Conservation (phyloP, 2,329 filamentous ascomycete species). For the Exophiala xenobiotica region DNA sequence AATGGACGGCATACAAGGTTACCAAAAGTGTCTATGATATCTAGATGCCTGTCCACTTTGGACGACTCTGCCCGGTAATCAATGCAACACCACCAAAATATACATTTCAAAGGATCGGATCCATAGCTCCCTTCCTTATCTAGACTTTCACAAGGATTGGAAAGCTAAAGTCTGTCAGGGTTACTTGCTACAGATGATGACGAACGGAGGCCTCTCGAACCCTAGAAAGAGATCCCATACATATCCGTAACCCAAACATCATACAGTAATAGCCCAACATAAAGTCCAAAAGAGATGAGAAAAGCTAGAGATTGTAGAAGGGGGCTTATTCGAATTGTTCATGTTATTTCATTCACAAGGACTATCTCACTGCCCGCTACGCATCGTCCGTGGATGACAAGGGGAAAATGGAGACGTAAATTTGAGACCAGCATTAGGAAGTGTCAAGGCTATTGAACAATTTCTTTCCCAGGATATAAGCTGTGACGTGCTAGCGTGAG, state of each 20-base stretch:
- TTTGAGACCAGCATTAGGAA: too few species aligned
- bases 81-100: not conserved
- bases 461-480: too few species aligned
- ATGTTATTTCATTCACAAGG: too few species aligned
- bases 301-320: too few species aligned
- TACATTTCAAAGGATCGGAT: not conserved
- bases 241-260: not conserved
- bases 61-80: slow-evolving; percentile 38
- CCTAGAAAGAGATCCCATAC: not conserved
- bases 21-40: slow-evolving; percentile 38
- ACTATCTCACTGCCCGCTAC: too few species aligned
- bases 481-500: too few species aligned
- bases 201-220: not conserved
- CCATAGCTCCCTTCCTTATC: not conserved
- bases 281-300: not conserved
- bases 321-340: too few species aligned
- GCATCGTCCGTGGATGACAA: too few species aligned
- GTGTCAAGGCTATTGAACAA: too few species aligned
- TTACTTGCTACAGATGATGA: not conserved
- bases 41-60: slow-evolving; percentile 39
- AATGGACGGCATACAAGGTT: slow-evolving; percentile 39
- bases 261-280: too few species aligned
- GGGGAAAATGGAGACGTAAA: too few species aligned
- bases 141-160: not conserved
- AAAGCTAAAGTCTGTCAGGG: not conserved